Base-by-base conservation (phyloP, 1,139 yeast genomes). In the Pichia sp. region DNA sequence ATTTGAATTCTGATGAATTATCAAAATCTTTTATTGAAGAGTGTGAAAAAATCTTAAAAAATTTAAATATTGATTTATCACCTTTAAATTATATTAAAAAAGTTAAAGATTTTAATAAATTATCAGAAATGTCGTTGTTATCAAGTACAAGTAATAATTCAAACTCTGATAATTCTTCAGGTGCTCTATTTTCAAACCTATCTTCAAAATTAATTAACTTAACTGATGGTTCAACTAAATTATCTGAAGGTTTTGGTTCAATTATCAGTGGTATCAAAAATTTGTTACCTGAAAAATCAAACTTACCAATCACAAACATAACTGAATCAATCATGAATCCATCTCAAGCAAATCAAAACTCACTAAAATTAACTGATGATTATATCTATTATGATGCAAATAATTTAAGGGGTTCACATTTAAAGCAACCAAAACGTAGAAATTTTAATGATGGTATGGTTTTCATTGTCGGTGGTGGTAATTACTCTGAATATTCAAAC, bases 381-480 rank as follows among this genome's bases (percentile, higher is more conserved):
- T 93, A 93, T 67, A 72, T 93, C 54, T 91, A 84, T 66, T 86
- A 88, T 64, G 98, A 93, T 67, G 97, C 99, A 30, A 84, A 82
- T 60, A 72, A 77, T 46, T 83, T 88, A 6, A 79, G 98, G 60
- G 98, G 98, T 5, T 85, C 96, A 2, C 91, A 86, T 61, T 80
- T 96, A 9, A 83, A 87, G 61, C 95, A 91, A 43, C 97, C 98
- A 39, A 86, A 84, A 67, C 81, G 96, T 65, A 90, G 85, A 62
- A 73, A 84, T 16, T 89, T 87, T 66, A 82, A 80, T 56, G 95
- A 89, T 60, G 82, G 96, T 3, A 73, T 88, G 52, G 96, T 93
- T 19, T 95, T 93, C 67, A 87, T 90, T 48, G 91, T 95, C 54
- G 99, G 99, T 25, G 99, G 99, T 36, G 99, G 98, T 47, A 91